A percentile compares a stretch with the other conserved stretches of the same genome.
Conservation (phyloP, 257 asterid genomes). For the Rehmannia glutinosa region DNA sequence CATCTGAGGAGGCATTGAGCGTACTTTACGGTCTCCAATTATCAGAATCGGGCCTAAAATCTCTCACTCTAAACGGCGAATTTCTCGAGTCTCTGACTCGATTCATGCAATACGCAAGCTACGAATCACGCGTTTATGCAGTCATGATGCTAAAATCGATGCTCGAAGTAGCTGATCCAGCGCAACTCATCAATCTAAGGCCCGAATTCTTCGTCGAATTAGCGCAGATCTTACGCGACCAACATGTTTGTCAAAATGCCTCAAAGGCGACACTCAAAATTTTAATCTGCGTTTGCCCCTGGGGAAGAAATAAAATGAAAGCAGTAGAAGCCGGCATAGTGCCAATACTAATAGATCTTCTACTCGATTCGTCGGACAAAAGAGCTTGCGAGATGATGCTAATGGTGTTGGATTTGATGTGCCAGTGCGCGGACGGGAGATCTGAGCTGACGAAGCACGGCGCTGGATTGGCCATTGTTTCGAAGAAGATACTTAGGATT, state of each 20-base stretch:
- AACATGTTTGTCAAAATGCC: conserved; percentile 42
- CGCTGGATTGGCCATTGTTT: conserved; percentile 70
- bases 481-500: conserved; percentile 80
- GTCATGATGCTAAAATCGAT: conserved; percentile 51
- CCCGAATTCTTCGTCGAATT: conserved; percentile 39
- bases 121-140: conserved; percentile 58
- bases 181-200: conserved; percentile 12
- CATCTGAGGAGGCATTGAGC: conserved; percentile 54
- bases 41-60: conserved; percentile 45
- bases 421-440: conserved; percentile 87
- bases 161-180: conserved; percentile 35
- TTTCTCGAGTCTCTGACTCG: conserved; percentile 43
- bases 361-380: conserved; percentile 49
- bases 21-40: conserved; percentile 53
- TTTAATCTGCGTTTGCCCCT: conserved; percentile 30
- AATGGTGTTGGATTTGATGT: conserved; percentile 41
- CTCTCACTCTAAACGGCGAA: conserved; percentile 21
- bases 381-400: conserved; percentile 45
- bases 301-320: conserved; percentile 51
- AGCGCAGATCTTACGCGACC: conserved; percentile 41
- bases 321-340: conserved; percentile 57
- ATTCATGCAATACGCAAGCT: conserved; percentile 48
- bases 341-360: conserved; percentile 37
- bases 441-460: conserved; percentile 57
- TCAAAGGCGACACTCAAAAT: conserved; percentile 48